A percentile compares a stretch with the other conserved stretches of the same genome.
Evolutionary conservation across 306 rosid genomes (phyloP).

Genomic region (Trifolium repens): DNA sequence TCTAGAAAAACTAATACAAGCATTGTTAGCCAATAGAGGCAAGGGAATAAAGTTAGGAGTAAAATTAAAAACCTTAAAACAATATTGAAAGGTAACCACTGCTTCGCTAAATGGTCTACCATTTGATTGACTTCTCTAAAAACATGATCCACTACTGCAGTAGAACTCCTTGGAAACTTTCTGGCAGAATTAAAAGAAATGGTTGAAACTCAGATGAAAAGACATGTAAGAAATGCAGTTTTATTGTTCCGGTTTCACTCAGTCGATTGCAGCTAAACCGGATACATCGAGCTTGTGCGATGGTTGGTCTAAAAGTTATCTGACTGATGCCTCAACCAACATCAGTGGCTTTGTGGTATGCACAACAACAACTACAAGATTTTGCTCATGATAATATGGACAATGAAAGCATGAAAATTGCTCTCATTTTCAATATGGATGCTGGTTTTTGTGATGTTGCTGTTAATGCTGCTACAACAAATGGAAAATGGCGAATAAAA

Average conservation of each 20-base stretch:
- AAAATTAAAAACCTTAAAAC: too few species aligned
- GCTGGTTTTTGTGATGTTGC: constrained; percentile 91
- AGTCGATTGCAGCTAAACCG: constrained; percentile 78
- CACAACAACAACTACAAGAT: constrained; percentile 72
- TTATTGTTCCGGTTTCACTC: constrained; percentile 47
- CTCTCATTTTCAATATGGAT: constrained; percentile 77
- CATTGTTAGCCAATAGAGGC: too few species aligned
- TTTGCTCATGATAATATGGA: constrained; percentile 53
- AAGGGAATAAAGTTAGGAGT: too few species aligned
- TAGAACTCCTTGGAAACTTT: too few species aligned
- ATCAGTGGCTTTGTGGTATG: constrained; percentile 76
- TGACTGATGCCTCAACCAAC: constrained; percentile 46
- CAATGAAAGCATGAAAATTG: constrained; percentile 44
- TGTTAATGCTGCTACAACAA: constrained; percentile 67
- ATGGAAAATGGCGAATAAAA: constrained; percentile 85
- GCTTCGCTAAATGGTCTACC: too few species aligned
- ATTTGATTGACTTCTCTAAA: too few species aligned
- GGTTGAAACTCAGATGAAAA: too few species aligned
- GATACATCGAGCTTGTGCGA: constrained; percentile 82
- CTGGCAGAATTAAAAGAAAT: too few species aligned
- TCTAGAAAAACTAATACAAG: too few species aligned
- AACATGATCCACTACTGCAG: too few species aligned
- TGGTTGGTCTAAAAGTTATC: constrained; percentile 88
- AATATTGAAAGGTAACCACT: too few species aligned
- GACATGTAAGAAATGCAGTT: constrained; percentile 55